Percentiles rank a stretch among this genome's conserved stretches.
Evolutionary conservation across 805 yeast species (phyloP).

Genomic region (Suhomyces tanzawaensis): DNA sequence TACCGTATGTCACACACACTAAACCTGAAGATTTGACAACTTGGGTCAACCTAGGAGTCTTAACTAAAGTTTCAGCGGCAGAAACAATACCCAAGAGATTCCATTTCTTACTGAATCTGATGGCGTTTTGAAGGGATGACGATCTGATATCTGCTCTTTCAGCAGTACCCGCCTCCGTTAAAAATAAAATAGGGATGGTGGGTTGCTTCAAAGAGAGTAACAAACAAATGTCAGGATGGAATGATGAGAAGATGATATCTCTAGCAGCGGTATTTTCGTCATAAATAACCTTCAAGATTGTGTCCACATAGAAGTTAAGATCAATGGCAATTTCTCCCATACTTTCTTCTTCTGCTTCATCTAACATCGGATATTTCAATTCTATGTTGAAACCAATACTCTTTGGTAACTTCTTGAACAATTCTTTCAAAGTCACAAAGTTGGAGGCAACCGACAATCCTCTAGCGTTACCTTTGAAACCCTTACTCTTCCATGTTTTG

Average conservation of each 20-base stretch:
- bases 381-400: slow-evolving; percentile 92
- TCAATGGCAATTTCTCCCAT: slow-evolving; percentile 84
- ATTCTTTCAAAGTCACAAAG: slow-evolving; percentile 83
- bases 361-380: slow-evolving; percentile 92
- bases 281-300: slow-evolving; percentile 75
- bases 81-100: slow-evolving; percentile 87
- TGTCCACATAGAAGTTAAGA: slow-evolving; percentile 84
- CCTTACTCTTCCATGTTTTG: slow-evolving; percentile 81
- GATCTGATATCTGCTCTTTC: slow-evolving; percentile 91
- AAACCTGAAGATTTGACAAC: slow-evolving; percentile 90
- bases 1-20: slow-evolving; percentile 91
- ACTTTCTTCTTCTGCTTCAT: slow-evolving; percentile 85
- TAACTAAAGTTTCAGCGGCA: slow-evolving; percentile 82
- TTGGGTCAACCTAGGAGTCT: slow-evolving; percentile 83
- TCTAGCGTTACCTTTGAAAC: slow-evolving; percentile 89
- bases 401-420: slow-evolving; percentile 76
- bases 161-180: slow-evolving; percentile 85
- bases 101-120: slow-evolving; percentile 88
- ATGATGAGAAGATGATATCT: slow-evolving; percentile 86
- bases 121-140: slow-evolving; percentile 82
- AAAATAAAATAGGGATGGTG: slow-evolving; percentile 81
- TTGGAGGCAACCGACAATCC: slow-evolving; percentile 89
- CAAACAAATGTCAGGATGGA: slow-evolving; percentile 91
- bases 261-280: slow-evolving; percentile 72
- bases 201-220: slow-evolving; percentile 89